Evolutionary conservation across 805 yeast species (phyloP).

Genomic region (Teunomyces tritomae): DNA sequence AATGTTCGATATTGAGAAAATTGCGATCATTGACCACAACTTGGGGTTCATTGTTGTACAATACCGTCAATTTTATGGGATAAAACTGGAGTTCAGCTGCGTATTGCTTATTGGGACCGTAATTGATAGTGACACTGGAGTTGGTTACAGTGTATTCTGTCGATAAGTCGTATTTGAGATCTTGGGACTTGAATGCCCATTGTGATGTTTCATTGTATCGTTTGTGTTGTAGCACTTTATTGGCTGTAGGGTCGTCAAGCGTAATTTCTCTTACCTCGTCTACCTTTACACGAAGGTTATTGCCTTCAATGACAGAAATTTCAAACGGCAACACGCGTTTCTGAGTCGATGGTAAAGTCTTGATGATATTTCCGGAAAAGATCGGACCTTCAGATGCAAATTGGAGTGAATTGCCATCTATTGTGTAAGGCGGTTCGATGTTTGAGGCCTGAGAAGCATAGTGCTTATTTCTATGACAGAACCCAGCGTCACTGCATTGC

Average conservation of each 20-base stretch:
- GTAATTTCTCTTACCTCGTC: constrained; percentile 53
- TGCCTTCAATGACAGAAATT: constrained; percentile 53
- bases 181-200: constrained; percentile 48
- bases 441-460: constrained; percentile 43
- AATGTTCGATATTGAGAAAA: constrained; percentile 81
- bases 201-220: constrained; percentile 60
- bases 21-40: constrained; percentile 65
- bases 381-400: constrained; percentile 19
- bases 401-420: constrained; percentile 18
- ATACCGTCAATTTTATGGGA: constrained; percentile 53
- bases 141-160: constrained; percentile 14
- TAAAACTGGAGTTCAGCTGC: constrained; percentile 40
- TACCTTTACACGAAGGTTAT: constrained; percentile 57
- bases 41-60: constrained; percentile 43
- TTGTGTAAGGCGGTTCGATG: constrained; percentile 20
- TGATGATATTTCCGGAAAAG: constrained; percentile 47
- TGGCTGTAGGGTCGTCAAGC: constrained; percentile 11
- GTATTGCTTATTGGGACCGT: constrained; percentile 41
- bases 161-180: constrained; percentile 10
- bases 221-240: constrained; percentile 28
- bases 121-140: constrained; percentile 18
- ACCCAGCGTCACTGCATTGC: constrained; percentile 76
- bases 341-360: constrained; percentile 25
- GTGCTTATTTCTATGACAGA: constrained; percentile 76
- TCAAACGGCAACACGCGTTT: constrained; percentile 51